Percentiles rank a stretch among this genome's conserved stretches.
Evolutionary conservation across 2,329 filamentous ascomycete species (phyloP).

Genomic region (Sarocladium brachiariae): DNA sequence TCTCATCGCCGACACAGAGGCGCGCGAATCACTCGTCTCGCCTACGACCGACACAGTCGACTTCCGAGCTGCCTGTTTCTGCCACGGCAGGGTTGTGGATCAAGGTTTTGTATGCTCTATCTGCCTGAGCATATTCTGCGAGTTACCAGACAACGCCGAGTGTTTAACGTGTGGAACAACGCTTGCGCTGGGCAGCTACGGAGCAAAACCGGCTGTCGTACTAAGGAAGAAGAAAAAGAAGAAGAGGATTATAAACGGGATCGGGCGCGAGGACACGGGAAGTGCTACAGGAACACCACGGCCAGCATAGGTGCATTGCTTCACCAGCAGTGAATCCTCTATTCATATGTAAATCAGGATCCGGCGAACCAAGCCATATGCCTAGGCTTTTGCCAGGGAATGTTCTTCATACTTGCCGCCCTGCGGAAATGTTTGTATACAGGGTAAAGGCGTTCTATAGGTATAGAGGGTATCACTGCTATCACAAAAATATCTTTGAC

Average conservation of each 20-base stretch:
- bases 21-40: slow-evolving; percentile 58
- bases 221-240: slow-evolving; percentile 69
- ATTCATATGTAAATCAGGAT: background rate
- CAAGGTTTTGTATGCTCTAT: slow-evolving; percentile 94
- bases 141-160: slow-evolving; percentile 51
- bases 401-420: background rate
- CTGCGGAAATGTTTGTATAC: background rate
- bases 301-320: slow-evolving; percentile 13
- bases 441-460: slow-evolving; percentile 14
- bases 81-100: slow-evolving; percentile 84
- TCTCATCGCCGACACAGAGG: slow-evolving; percentile 62
- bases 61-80: slow-evolving; percentile 97
- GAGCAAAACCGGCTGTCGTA: slow-evolving; percentile 69
- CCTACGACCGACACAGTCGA: slow-evolving; percentile 84
- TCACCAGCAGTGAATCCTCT: no score
- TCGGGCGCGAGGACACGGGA: slow-evolving; percentile 47
- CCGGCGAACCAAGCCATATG: background rate
- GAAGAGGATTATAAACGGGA: slow-evolving; percentile 54
- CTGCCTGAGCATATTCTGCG: slow-evolving; percentile 89
- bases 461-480: slow-evolving; percentile 21
- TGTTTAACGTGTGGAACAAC: slow-evolving; percentile 81
- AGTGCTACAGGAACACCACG: slow-evolving; percentile 56
- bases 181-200: slow-evolving; percentile 69
- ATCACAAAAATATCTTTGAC: slow-evolving; percentile 13
- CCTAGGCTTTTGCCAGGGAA: background rate